These are phyloP conservation scores for Monascus purpureus DNA, from an alignment of 495 filamentous ascomycete genomes.

Conservation along the genomic window DNA sequence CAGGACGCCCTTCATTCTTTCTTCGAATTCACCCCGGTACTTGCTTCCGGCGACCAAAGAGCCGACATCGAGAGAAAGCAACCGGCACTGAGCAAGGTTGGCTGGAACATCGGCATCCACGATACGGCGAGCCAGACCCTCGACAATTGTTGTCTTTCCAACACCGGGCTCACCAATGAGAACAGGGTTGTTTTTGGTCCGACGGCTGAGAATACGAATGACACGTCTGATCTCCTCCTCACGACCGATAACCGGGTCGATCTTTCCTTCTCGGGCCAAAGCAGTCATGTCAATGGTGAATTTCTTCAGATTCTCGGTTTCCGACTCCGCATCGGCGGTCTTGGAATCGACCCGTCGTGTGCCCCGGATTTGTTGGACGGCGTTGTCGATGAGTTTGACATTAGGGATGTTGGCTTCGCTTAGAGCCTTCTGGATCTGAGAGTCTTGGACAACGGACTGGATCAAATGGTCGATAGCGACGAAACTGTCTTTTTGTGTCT, in stretches of 20 bases:
- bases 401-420: constrained; percentile 87
- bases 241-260: constrained; percentile 93
- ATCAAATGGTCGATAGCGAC: constrained; percentile 93
- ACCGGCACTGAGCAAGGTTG: constrained; percentile 83
- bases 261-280: constrained; percentile 88
- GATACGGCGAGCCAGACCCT: constrained; percentile 89
- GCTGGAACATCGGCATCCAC: constrained; percentile 93
- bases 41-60: constrained; percentile 93
- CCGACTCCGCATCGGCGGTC: constrained; percentile 79
- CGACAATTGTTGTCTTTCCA: constrained; percentile 94
- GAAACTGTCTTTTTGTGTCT: constrained; percentile 89
- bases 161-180: constrained; percentile 95
- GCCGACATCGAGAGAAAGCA: constrained; percentile 90
- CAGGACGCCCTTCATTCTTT: constrained; percentile 95
- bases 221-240: constrained; percentile 95
- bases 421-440: constrained; percentile 53
- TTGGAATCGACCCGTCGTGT: constrained; percentile 87
- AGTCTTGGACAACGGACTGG: constrained; percentile 63
- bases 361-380: constrained; percentile 78
- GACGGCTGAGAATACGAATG: constrained; percentile 78
- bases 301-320: constrained; percentile 88
- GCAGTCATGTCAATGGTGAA: constrained; percentile 97
- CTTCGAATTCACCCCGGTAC: constrained; percentile 95
- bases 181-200: constrained; percentile 98
- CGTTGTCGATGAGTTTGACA: constrained; percentile 72